These are phyloP conservation scores for Friedmanniomyces simplex DNA, from an alignment of 495 filamentous ascomycete species.

Conservation along the genomic window DNA sequence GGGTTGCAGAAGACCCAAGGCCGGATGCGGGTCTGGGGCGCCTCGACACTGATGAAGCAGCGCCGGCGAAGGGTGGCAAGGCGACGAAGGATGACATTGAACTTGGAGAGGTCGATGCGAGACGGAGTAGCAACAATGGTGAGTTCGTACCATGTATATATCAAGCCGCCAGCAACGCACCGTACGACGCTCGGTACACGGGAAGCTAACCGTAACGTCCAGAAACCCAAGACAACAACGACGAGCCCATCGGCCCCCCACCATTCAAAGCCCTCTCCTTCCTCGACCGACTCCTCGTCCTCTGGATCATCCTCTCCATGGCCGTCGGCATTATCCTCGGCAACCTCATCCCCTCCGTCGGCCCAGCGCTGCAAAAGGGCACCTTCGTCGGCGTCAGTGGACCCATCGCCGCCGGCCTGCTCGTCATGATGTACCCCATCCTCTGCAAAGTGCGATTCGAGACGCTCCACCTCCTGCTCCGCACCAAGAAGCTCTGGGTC, in stretches of 20 bases:
- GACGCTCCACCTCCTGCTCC: slow-evolving; percentile 58
- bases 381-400: slow-evolving; percentile 63
- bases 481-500: slow-evolving; percentile 54
- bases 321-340: slow-evolving; percentile 66
- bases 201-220: not conserved
- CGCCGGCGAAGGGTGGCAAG: not conserved
- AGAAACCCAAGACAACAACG: not conserved
- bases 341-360: slow-evolving; percentile 59
- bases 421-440: slow-evolving; percentile 95
- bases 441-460: slow-evolving; percentile 88
- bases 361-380: slow-evolving; percentile 55
- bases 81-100: not conserved
- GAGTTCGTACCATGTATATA: not conserved
- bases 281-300: slow-evolving; percentile 67
- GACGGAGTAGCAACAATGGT: not conserved
- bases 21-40: slow-evolving; percentile 10
- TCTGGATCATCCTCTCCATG: slow-evolving; percentile 87
- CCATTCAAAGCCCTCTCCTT: slow-evolving; percentile 49
- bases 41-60: not conserved
- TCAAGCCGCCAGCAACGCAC: too few relatives aligned
- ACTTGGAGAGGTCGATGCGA: not conserved
- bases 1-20: slow-evolving; percentile 6
- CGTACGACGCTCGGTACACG: too few relatives aligned
- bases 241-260: slow-evolving; percentile 8
- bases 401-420: slow-evolving; percentile 70